These are phyloP conservation scores for Colletotrichum sp. DNA, from an alignment of 2,329 filamentous ascomycete genomes.

Conservation along the genomic window DNA sequence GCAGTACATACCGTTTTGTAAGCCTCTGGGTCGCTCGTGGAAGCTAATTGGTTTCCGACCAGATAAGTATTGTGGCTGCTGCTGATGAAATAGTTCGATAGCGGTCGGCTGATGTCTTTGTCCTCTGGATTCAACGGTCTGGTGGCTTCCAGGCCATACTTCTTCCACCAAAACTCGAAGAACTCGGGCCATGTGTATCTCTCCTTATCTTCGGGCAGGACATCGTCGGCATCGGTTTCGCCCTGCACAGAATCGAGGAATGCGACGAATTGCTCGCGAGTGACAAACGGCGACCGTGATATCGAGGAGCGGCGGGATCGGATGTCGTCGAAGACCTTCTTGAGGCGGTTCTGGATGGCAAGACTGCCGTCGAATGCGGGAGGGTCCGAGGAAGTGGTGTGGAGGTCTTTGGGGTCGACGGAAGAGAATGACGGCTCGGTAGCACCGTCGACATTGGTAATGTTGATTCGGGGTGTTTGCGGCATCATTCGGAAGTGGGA, in stretches of 20 bases:
- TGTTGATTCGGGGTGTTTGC: conserved; percentile 16
- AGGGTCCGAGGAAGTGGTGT: neutral
- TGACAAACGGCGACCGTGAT: conserved; percentile 32
- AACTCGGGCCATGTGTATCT: conserved; percentile 55
- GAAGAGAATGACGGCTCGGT: conserved; percentile 15
- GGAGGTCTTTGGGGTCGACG: conserved; percentile 11
- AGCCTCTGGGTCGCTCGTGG: conserved; percentile 76
- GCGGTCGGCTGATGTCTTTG: conserved; percentile 68
- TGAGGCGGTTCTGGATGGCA: conserved; percentile 53
- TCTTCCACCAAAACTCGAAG: conserved; percentile 50
- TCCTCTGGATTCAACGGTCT: conserved; percentile 44
- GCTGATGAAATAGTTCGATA: conserved; percentile 92
- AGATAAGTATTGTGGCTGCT: conserved; percentile 96
- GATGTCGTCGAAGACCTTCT: conserved; percentile 51
- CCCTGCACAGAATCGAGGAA: conserved; percentile 60
- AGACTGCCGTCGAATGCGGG: conserved; percentile 49
- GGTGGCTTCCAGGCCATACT: conserved; percentile 49
- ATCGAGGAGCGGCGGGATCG: conserved; percentile 37
- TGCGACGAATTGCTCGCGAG: conserved; percentile 42
- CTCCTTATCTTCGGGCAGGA: conserved; percentile 40
- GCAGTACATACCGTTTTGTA: conserved; percentile 72
- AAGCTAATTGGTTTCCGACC: conserved; percentile 83
- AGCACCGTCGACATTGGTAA: conserved; percentile 20
- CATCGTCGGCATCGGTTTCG: conserved; percentile 35
- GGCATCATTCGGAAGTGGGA: conserved; percentile 29